These are phyloP conservation scores for Trichoderma atrobrunneum DNA, from an alignment of 2,329 filamentous ascomycete species.

Conservation along the genomic window DNA sequence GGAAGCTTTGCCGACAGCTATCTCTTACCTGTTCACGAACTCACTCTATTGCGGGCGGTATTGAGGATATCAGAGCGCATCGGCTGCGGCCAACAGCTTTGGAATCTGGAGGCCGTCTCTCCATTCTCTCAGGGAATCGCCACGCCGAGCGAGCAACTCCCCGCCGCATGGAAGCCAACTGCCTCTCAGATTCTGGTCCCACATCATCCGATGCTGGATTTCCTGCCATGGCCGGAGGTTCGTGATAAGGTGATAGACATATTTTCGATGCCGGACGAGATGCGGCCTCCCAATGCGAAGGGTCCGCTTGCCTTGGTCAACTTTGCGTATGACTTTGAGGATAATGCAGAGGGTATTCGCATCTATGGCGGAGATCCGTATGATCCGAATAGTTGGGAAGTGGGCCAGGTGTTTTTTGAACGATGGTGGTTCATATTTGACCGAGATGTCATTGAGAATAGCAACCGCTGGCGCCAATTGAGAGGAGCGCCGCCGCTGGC, in stretches of 20 bases:
- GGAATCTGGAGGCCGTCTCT: slow-evolving; percentile 46
- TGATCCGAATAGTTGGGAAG: slow-evolving; percentile 51
- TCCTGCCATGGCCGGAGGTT: slow-evolving; percentile 56
- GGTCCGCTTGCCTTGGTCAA: slow-evolving; percentile 48
- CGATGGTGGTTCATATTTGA: slow-evolving; percentile 61
- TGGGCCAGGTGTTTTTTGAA: slow-evolving; percentile 56
- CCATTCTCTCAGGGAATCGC: slow-evolving; percentile 41
- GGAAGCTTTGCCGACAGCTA: slow-evolving; percentile 45
- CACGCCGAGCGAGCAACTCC: slow-evolving; percentile 39
- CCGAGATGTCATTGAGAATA: slow-evolving; percentile 48
- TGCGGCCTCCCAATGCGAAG: slow-evolving; percentile 47
- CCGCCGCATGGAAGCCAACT: slow-evolving; percentile 50
- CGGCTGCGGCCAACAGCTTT: slow-evolving; percentile 41
- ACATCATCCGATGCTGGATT: slow-evolving; percentile 57
- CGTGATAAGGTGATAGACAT: slow-evolving; percentile 53
- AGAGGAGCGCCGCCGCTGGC: slow-evolving; percentile 42
- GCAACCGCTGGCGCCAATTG: slow-evolving; percentile 49
- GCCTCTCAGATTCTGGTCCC: slow-evolving; percentile 46
- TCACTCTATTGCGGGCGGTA: slow-evolving; percentile 48
- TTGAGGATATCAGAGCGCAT: slow-evolving; percentile 48
- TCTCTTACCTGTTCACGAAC: slow-evolving; percentile 46
- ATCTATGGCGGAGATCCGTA: slow-evolving; percentile 51
- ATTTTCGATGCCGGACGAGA: slow-evolving; percentile 46
- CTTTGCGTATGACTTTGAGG: slow-evolving; percentile 57
- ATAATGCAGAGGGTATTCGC: slow-evolving; percentile 49